phyloP scores from a whole-genome alignment of 768 basidiomycete species.

The Vararia minispora region DNA sequence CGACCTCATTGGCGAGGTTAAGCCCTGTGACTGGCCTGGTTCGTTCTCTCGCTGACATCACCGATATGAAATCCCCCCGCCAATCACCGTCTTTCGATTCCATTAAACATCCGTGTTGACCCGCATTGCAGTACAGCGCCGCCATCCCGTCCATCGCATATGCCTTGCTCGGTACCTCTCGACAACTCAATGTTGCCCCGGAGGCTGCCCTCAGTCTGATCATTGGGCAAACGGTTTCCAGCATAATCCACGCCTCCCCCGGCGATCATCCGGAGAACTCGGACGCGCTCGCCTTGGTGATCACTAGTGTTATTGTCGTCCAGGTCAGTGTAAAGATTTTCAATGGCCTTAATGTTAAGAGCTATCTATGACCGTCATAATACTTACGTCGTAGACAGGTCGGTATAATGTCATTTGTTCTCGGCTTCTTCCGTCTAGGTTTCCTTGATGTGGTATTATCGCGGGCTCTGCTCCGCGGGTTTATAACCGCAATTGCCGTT shows the following conservation, averaged over 20 bases:
- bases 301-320: conserved; percentile 74
- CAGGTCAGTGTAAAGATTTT: conserved; percentile 52
- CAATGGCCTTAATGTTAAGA: neutral
- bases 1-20: conserved; percentile 75
- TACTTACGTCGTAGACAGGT: conserved; percentile 34
- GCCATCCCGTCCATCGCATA: conserved; percentile 84
- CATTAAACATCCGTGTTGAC: neutral
- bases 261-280: conserved; percentile 24
- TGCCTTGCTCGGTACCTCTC: conserved; percentile 79
- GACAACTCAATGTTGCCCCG: conserved; percentile 74
- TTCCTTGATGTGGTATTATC: conserved; percentile 92
- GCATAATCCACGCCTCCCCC: conserved; percentile 35
- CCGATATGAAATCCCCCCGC: neutral
- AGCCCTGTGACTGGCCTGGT: conserved; percentile 81
- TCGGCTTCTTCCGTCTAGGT: conserved; percentile 82
- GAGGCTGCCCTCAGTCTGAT: conserved; percentile 84
- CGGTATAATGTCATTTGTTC: conserved; percentile 73
- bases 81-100: neutral
- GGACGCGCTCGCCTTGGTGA: conserved; percentile 48
- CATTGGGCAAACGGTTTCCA: conserved; percentile 76
- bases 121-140: conserved; percentile 53
- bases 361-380: neutral
- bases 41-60: conserved; percentile 18
- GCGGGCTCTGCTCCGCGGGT: conserved; percentile 78
- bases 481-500: conserved; percentile 74